A percentile compares a stretch with the other conserved stretches of the same genome.
These are phyloP conservation scores for Articulospora tetracladia DNA, from an alignment of 495 filamentous ascomycete species.

Conservation along the genomic window DNA sequence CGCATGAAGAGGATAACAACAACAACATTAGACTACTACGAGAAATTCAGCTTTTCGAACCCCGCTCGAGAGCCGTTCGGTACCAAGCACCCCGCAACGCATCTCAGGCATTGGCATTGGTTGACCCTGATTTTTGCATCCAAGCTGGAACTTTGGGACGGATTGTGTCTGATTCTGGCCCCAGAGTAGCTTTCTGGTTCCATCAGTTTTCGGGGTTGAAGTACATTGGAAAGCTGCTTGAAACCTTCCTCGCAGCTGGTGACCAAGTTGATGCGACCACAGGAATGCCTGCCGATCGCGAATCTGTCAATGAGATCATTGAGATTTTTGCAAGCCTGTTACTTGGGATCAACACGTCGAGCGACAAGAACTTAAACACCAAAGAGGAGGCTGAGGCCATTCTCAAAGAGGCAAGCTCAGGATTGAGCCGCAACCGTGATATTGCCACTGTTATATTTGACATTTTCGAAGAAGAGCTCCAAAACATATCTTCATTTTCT, in stretches of 20 bases:
- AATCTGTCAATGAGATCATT: slow-evolving; percentile 59
- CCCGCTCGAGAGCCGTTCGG: slow-evolving; percentile 19
- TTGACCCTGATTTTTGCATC: slow-evolving; percentile 45
- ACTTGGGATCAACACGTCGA: slow-evolving; percentile 8
- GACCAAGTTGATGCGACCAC: slow-evolving; percentile 34
- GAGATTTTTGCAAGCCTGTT: slow-evolving; percentile 54
- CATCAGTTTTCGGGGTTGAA: slow-evolving; percentile 62
- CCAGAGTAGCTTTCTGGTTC: slow-evolving; percentile 60
- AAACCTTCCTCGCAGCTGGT: slow-evolving; percentile 39
- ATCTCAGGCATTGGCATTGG: slow-evolving; percentile 17
- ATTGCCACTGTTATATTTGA: slow-evolving; percentile 78
- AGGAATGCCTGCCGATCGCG: slow-evolving; percentile 36
- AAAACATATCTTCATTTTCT: slow-evolving; percentile 37
- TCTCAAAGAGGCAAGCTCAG: slow-evolving; percentile 68
- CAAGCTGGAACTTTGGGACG: slow-evolving; percentile 65
- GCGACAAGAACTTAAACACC: not conserved
- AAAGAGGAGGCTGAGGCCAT: slow-evolving; percentile 41
- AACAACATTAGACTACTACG: slow-evolving; percentile 55
- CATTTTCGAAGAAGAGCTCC: slow-evolving; percentile 69
- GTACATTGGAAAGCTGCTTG: slow-evolving; percentile 64
- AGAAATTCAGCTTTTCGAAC: slow-evolving; percentile 51
- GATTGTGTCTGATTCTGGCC: slow-evolving; percentile 59
- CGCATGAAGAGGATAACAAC: slow-evolving; percentile 79
- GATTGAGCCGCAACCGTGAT: slow-evolving; percentile 68
- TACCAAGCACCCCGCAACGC: not conserved